Evolutionary conservation across 2,329 filamentous ascomycete species (phyloP), one percentile per base, ranked within the genome.

Genomic region (Sporothrix luriei): DNA sequence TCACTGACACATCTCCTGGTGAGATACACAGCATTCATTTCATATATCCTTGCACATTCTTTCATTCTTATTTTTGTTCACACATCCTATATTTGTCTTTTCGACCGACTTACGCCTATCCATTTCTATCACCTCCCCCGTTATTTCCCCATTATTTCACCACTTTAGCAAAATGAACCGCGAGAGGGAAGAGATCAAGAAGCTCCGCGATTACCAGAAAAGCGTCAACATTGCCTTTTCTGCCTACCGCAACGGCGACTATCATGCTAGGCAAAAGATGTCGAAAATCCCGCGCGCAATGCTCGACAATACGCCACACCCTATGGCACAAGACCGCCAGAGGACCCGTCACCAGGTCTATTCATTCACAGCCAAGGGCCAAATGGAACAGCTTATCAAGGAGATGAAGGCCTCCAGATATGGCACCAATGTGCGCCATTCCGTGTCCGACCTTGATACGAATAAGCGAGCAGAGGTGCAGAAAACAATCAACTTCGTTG

Each of bases 401-500:
- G 43, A 33, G 26, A 29, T 7, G 24, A 54, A 54, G 10, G 10
- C 3, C 21, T 13, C 13, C 0, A n/a, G 21, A 3, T 68, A 46
- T 38, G 21, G 24, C 21, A 24, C 49, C 38, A 26, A 21, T 11
- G 24, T 24, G 54, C 66, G 43, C 9, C 2, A 13, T 14, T 29
- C 48, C 13, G 1, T 69, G 4, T 10, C 4, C 33, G 54, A 49
- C 2, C 4, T 69, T 7, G 6, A 48, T 2, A 7, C 14, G 5
- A 4, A 11, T 5, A 10, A 21, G 14, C 59, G 59, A 11, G 13
- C 2, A 2, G 21, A 1, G 16, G 33, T 33, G 7, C 5, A 10
- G 43, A 38, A 13, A 13, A 46, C 19, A 19, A 19, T 72, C 48
- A 71, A 72, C 48, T 4, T 3, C 2, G 38, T 43, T 3, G 62